phyloP scores from a whole-genome alignment of 176 grass and related monocot species.

The Carex parvula region DNA sequence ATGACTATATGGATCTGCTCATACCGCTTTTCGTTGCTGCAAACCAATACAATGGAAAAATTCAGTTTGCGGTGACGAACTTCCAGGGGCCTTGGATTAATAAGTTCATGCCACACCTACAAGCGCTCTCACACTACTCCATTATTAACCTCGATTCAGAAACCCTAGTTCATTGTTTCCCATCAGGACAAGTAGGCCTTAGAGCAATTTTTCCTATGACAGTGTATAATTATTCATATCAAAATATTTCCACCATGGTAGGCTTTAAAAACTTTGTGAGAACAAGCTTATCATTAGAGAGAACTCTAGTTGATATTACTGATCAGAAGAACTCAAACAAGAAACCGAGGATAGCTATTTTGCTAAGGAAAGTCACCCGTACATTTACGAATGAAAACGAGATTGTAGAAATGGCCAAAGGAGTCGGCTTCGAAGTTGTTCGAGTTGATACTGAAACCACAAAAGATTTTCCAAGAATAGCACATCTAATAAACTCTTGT shows the following conservation, averaged over 20 bases:
- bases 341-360: slow-evolving; percentile 44
- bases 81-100: slow-evolving; percentile 59
- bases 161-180: slow-evolving; percentile 66
- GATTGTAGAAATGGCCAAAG: slow-evolving; percentile 14
- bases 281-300: slow-evolving; percentile 41
- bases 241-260: slow-evolving; percentile 60
- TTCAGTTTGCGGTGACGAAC: slow-evolving; percentile 66
- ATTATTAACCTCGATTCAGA: slow-evolving; percentile 65
- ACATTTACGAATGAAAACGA: background rate
- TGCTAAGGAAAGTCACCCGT: slow-evolving; percentile 27
- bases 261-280: slow-evolving; percentile 79
- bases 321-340: slow-evolving; percentile 41
- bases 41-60: slow-evolving; percentile 65
- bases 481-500: slow-evolving; percentile 33
- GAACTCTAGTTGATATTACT: slow-evolving; percentile 34
- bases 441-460: slow-evolving; percentile 22
- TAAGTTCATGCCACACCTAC: slow-evolving; percentile 50
- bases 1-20: slow-evolving; percentile 88
- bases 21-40: slow-evolving; percentile 78
- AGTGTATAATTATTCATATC: slow-evolving; percentile 52
- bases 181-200: slow-evolving; percentile 63
- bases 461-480: slow-evolving; percentile 23
- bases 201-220: slow-evolving; percentile 39
- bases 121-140: slow-evolving; percentile 55
- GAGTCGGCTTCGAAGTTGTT: slow-evolving; percentile 25